phyloP scores from a whole-genome alignment of 257 asterid genomes.

The Gynochthodes officinalis region DNA sequence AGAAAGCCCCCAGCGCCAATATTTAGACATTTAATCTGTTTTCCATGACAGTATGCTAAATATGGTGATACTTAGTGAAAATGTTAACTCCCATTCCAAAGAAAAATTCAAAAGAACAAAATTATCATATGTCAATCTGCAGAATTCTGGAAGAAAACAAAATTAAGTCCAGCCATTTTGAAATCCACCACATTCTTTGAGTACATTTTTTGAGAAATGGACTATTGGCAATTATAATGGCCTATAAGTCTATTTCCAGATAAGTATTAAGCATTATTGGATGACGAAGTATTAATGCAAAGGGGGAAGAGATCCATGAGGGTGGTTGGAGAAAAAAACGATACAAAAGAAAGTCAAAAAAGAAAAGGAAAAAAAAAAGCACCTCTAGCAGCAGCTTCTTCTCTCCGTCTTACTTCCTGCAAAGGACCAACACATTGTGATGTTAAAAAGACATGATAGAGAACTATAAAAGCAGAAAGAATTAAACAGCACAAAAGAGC shows the following conservation, averaged over 20 bases:
- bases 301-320: background rate
- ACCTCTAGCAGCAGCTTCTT: slow-evolving; percentile 93
- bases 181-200: background rate
- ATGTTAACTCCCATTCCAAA: background rate
- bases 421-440: slow-evolving; percentile 15
- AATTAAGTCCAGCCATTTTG: background rate
- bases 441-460: background rate
- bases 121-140: background rate
- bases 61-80: background rate
- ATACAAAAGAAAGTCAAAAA: slow-evolving; percentile 14
- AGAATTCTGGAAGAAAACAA: background rate
- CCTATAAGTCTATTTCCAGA: background rate
- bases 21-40: background rate
- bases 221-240: background rate
- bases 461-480: slow-evolving; percentile 1
- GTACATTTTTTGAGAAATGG: background rate
- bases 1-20: too few species aligned
- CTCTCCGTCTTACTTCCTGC: slow-evolving; percentile 71
- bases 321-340: background rate
- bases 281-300: background rate
- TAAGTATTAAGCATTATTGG: background rate
- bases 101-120: background rate
- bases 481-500: background rate
- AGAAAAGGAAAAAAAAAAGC: too few species aligned
- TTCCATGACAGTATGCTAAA: background rate